These are phyloP conservation scores for Pouteria campechiana DNA, from an alignment of 179 eudicot species.

Conservation along the genomic window DNA sequence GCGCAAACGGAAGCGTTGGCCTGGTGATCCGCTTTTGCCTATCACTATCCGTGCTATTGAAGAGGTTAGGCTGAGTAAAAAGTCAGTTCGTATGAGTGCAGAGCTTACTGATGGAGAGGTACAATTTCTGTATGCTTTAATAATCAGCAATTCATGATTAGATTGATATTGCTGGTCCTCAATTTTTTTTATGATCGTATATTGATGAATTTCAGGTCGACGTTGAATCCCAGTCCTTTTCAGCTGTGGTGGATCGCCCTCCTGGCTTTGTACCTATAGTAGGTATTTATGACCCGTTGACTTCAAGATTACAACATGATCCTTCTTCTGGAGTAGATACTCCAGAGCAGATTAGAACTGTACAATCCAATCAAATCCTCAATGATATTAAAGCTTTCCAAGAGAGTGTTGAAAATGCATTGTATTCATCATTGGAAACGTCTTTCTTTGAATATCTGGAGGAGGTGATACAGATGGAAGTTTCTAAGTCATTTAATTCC, in stretches of 20 bases:
- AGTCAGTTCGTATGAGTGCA: slow-evolving; percentile 7
- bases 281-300: slow-evolving; percentile 6
- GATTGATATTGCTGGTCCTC: background rate
- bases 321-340: slow-evolving; percentile 15
- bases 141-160: too few species aligned
- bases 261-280: slow-evolving; percentile 52
- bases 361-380: slow-evolving; percentile 1
- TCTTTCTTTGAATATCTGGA: slow-evolving; percentile 32
- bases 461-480: slow-evolving; percentile 42
- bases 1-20: slow-evolving; percentile 66
- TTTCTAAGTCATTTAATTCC: slow-evolving; percentile 16
- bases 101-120: slow-evolving; percentile 20
- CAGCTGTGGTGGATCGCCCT: slow-evolving; percentile 51
- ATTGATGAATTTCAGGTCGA: background rate
- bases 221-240: slow-evolving; percentile 25
- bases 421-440: slow-evolving; percentile 36
- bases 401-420: slow-evolving; percentile 44
- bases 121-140: slow-evolving; percentile 9
- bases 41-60: slow-evolving; percentile 9
- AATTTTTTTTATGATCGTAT: background rate
- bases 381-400: slow-evolving; percentile 23
- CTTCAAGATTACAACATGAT: slow-evolving; percentile 15
- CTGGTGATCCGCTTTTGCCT: too few species aligned
- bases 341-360: background rate
- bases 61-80: background rate